Evolutionary conservation across 495 filamentous ascomycete species (phyloP).

Genomic region (Penicillium pancosmium): DNA sequence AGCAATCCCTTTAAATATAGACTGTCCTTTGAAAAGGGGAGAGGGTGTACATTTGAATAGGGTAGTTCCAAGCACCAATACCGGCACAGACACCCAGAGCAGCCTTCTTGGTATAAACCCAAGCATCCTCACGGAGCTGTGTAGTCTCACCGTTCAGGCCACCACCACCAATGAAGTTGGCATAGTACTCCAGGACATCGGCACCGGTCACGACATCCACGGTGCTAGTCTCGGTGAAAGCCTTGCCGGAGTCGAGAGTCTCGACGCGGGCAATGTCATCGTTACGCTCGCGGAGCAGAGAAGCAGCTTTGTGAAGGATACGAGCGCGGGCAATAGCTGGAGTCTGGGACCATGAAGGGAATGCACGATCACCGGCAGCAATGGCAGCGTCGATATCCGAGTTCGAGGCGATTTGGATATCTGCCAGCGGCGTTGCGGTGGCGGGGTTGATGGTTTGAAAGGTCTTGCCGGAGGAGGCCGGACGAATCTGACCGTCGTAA

Average conservation of each 20-base stretch:
- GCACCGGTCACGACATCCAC: conserved; percentile 76
- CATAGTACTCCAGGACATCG: conserved; percentile 78
- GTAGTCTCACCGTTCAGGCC: conserved; percentile 70
- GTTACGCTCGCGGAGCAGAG: conserved; percentile 66
- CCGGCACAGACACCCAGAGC: conserved; percentile 76
- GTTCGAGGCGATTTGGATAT: conserved; percentile 63
- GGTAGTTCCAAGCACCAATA: conserved; percentile 86
- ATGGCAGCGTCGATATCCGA: conserved; percentile 69
- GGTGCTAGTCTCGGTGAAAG: conserved; percentile 72
- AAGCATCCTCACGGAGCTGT: conserved; percentile 68
- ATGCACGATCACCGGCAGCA: conserved; percentile 60
- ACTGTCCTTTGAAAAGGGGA: not conserved
- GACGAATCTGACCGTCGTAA: conserved; percentile 65
- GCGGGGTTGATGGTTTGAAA: conserved; percentile 73
- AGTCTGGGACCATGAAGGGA: conserved; percentile 67
- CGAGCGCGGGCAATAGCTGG: conserved; percentile 66
- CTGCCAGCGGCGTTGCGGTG: conserved; percentile 62
- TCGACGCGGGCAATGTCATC: conserved; percentile 70
- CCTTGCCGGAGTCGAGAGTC: conserved; percentile 74
- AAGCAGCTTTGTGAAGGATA: conserved; percentile 69
- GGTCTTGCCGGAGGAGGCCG: conserved; percentile 58
- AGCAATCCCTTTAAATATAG: too few relatives aligned
- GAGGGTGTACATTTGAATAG: conserved; percentile 68
- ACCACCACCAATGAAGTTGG: conserved; percentile 68
- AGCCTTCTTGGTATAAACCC: conserved; percentile 75